phyloP scores from a whole-genome alignment of 805 yeast species.

The Myxozyma monticola region DNA sequence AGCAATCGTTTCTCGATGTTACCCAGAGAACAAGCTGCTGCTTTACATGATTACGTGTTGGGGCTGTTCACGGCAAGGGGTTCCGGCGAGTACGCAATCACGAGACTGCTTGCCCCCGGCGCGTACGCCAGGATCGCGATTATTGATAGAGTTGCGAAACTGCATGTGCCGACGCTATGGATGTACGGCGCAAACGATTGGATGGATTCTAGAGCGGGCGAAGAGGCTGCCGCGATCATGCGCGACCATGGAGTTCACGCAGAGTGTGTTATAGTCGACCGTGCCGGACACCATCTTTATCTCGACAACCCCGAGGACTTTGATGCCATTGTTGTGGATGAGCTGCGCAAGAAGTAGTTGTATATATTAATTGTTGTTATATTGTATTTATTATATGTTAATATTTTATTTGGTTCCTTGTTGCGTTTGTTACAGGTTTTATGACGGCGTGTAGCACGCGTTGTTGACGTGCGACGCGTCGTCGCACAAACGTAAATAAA shows the following conservation, averaged over 20 bases:
- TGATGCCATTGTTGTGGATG: constrained; percentile 39
- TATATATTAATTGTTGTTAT: neutral
- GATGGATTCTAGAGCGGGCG: constrained; percentile 54
- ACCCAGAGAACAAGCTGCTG: constrained; percentile 45
- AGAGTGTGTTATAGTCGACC: constrained; percentile 41
- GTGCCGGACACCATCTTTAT: constrained; percentile 75
- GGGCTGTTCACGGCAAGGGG: constrained; percentile 83
- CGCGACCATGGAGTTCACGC: constrained; percentile 34
- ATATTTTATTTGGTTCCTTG: no score
- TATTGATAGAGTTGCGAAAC: constrained; percentile 48
- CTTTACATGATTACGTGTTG: constrained; percentile 77
- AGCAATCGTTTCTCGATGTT: constrained; percentile 72
- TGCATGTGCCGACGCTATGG: constrained; percentile 72
- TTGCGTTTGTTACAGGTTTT: no score
- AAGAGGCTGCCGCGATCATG: constrained; percentile 37
- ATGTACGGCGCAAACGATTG: constrained; percentile 79
- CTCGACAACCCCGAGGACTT: constrained; percentile 60
- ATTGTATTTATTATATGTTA: neutral
- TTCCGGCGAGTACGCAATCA: constrained; percentile 89
- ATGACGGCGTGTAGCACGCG: constrained; percentile 4
- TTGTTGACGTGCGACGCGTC: neutral
- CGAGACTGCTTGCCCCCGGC: constrained; percentile 83
- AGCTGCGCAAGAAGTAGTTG: no score
- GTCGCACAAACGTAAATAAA: no score
- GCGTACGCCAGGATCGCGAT: constrained; percentile 84